Evolutionary conservation across 1,284 basidiomycete genomes (phyloP).

Genomic region (Sanguinoderma infundibulare): DNA sequence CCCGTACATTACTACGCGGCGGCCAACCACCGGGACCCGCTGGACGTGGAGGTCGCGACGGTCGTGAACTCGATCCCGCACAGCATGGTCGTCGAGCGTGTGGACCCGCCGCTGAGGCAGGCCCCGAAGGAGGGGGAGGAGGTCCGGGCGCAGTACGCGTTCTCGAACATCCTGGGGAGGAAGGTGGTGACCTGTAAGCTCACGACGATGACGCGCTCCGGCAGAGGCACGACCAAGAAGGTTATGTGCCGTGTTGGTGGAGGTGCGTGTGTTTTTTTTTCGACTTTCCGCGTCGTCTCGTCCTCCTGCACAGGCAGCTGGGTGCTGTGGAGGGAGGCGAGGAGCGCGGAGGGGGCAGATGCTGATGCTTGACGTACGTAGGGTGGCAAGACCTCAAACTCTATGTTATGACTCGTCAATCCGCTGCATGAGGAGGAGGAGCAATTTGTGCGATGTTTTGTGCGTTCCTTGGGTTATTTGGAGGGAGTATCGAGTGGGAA

Average conservation of each 20-base stretch:
- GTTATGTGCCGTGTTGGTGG: conserved; percentile 88
- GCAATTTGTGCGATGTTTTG: conserved; percentile 2
- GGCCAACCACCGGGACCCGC: conserved; percentile 73
- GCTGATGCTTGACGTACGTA: conserved; percentile 32
- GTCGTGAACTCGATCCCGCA: conserved; percentile 80
- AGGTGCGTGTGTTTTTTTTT: conserved; percentile 51
- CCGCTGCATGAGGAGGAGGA: conserved; percentile 32
- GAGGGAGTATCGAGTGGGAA: background rate
- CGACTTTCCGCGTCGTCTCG: background rate
- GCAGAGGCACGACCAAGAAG: conserved; percentile 70
- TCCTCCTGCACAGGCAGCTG: background rate
- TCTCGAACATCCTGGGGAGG: conserved; percentile 70
- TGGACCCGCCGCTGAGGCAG: conserved; percentile 75
- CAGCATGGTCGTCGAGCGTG: conserved; percentile 74
- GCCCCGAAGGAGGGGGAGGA: conserved; percentile 77
- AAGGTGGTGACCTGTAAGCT: conserved; percentile 82
- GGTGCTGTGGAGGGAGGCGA: background rate
- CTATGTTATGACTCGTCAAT: conserved; percentile 74
- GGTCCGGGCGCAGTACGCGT: conserved; percentile 81
- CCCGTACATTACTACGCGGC: conserved; percentile 71
- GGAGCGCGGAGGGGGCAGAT: too few relatives aligned
- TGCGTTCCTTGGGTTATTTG: background rate
- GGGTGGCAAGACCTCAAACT: conserved; percentile 88
- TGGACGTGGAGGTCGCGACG: conserved; percentile 79
- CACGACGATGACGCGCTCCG: conserved; percentile 71